These are phyloP conservation scores for Alternaria sp. DNA, from an alignment of 2,329 filamentous ascomycete species.

Conservation along the genomic window DNA sequence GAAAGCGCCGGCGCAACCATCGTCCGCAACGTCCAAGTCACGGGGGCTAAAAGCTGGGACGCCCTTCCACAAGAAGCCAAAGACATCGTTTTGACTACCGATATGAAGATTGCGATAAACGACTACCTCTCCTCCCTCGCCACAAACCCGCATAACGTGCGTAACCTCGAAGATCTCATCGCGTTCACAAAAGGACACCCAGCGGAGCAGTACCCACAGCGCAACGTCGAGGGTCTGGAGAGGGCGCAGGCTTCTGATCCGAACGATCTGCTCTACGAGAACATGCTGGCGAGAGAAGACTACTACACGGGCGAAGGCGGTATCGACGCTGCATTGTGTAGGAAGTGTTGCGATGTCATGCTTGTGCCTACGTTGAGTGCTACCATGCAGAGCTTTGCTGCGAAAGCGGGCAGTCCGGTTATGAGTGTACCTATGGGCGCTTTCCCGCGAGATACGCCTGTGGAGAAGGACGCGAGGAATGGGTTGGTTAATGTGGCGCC, in stretches of 20 bases:
- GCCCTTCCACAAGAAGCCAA: constrained; percentile 46
- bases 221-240: constrained; percentile 54
- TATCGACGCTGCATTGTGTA: constrained; percentile 61
- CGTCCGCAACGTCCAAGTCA: constrained; percentile 33
- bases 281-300: constrained; percentile 56
- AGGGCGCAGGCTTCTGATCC: constrained; percentile 48
- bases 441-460: constrained; percentile 53
- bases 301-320: constrained; percentile 62
- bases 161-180: constrained; percentile 57
- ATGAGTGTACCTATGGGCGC: constrained; percentile 66
- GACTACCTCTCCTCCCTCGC: constrained; percentile 61
- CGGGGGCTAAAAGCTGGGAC: constrained; percentile 47
- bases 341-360: constrained; percentile 63
- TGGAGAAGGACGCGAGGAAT: constrained; percentile 49
- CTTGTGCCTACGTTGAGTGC: constrained; percentile 62
- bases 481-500: constrained; percentile 59
- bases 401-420: constrained; percentile 57
- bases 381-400: constrained; percentile 44
- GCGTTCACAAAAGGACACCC: constrained; percentile 59
- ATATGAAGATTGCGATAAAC: constrained; percentile 62
- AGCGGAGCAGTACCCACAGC: constrained; percentile 62
- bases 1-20: constrained; percentile 13
- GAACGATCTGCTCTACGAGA: constrained; percentile 59
- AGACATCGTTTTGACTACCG: constrained; percentile 57
- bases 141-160: constrained; percentile 62